Evolutionary conservation across 129 eudicot species (phyloP).

Genomic region (Helianthus annuus): HanXRQr2.0-SUNRISE NC_035434.2:14143757-14144256

Average conservation of each 20-base stretch:
- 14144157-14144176: too few relatives aligned
- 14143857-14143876: neutral
- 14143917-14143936: too few relatives aligned
- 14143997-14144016: slow-evolving; percentile 95
- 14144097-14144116: too few relatives aligned
- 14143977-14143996: slow-evolving; percentile 87
- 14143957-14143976: slow-evolving; percentile 77
- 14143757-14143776: neutral
- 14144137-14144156: too few relatives aligned
- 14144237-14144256: too few relatives aligned
- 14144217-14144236: too few relatives aligned
- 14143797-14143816: slow-evolving; percentile 87
- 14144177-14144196: too few relatives aligned
- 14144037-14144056: slow-evolving; percentile 43
- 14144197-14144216: too few relatives aligned
- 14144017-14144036: slow-evolving; percentile 69
- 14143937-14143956: slow-evolving; percentile 25
- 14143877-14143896: neutral
- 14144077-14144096: too few relatives aligned
- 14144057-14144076: neutral
- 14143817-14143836: slow-evolving; percentile 95
- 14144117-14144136: too few relatives aligned
- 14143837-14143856: slow-evolving; percentile 74
- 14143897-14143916: too few relatives aligned
- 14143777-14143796: too few relatives aligned